Evolutionary conservation across 2,329 filamentous ascomycete genomes (phyloP), one percentile per base, ranked within the genome.

Genomic region (Achaetomium macrosporum): DNA sequence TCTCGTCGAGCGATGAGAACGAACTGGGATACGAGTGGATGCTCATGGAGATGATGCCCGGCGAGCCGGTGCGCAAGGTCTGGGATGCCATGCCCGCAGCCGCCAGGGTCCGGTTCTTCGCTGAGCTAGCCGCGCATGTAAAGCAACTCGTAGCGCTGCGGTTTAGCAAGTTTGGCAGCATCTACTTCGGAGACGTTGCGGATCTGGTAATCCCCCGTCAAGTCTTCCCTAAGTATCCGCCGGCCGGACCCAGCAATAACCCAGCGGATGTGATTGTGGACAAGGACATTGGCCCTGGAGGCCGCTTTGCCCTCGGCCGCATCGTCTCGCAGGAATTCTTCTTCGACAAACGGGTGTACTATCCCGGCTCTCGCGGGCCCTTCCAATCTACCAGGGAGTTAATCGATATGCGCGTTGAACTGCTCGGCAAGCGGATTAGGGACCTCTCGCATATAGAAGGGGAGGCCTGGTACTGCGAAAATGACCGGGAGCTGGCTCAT

Each of bases 1-100:
- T 45, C 47, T 56, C 50, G 7, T 56, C 54, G 37, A 56, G 54
- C 50, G 50, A 56, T 44, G 35, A 50, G 17, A 56, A 56, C 40
- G 50, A 56, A 16, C 47, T 56, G 15, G 50, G 54, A 17, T 50
- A 53, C 40, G 54, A 56, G 20, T 56, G 54, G 54, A 51, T 53
- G 5, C 20, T 56, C 29, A 53, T 56, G 50, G 54, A 56, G 16
- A 53, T 51, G 44, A 47, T 56, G 30, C 50, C 43, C 13, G 54
- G 54, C 30, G 47, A 50, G 35, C 50, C 54, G 3, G 43, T 56
- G 9, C 54, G 54, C 35, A 56, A 37, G 15, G 15, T 53, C 16
- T 56, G 54, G 54, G 7, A 30, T 19, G 16, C 15, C 16, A 56
- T 56, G 54, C 33, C 47, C 10, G 33, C 47, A 4, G 43, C 15